Base-by-base conservation (phyloP, 805 yeast species). In the Kregervanrija delftensis region DNA sequence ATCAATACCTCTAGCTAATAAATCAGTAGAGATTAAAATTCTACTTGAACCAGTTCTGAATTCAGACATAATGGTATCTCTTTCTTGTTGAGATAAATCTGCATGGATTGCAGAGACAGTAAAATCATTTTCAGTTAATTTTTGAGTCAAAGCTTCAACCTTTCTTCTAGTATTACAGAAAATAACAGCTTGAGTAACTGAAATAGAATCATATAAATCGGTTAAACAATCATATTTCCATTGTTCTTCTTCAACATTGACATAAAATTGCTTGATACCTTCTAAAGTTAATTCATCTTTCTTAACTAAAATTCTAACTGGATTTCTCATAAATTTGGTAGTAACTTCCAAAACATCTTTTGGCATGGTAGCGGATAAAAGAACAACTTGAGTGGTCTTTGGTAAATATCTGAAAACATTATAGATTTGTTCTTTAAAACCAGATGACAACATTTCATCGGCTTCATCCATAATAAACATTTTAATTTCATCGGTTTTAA, bases 1-100 rank as follows among this genome's bases (percentile, higher is more conserved):
- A 69, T 91, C 99, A 54, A 91, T 93, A 63, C 99, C 99, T 69
- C 99, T 79, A 41, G 99, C 99, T 83, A 91, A 86, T 59, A 93
- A 85, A 69, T 93, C 99, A 36, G 99, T 93, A 55, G 97, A 84
- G 63, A 93, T 93, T 64, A 93, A 73, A 41, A 93, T 91, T 64
- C 99, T 79, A 44, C 96, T 86, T 54, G 85, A 79, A 48, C 99
- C 99, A 48, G 84, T 74, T 67, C 99, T 77, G 79, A 93, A 93
- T 67, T 90, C 97, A 65, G 81, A 80, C 99, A 93, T 93, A 57
- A 93, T 86, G 58, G 79, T 72, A 68, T 93, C 97, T 70, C 99
- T 79, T 65, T 91, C 96, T 59, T 83, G 83, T 71, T 93, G 99
- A 59, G 86, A 81, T 86, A 93, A 82, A 63, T 93, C 99, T 39